Percentiles rank a stretch among this genome's conserved stretches.
Evolutionary conservation across 1,284 basidiomycete genomes (phyloP).

Genomic region (Phenoliferia sp.): DNA sequence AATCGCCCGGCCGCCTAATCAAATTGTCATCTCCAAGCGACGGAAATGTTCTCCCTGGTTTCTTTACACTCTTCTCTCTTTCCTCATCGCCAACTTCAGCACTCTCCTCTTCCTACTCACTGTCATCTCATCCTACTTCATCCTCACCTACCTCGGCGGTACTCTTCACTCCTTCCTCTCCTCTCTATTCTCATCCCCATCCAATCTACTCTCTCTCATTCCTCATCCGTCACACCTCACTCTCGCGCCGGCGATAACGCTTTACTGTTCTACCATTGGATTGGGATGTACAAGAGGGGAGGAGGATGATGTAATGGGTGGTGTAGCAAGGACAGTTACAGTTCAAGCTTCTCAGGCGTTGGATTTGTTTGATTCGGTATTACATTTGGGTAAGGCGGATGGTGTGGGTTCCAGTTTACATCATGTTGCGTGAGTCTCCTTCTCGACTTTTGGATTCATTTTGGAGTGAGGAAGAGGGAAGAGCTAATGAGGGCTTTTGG

Average conservation of each 20-base stretch:
- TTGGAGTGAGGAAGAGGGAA: background rate
- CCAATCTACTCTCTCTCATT: background rate
- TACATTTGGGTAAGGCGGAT: constrained; percentile 21
- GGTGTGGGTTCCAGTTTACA: constrained; percentile 24
- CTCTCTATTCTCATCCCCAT: background rate
- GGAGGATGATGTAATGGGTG: background rate
- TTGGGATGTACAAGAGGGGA: background rate
- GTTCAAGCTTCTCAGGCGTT: constrained; percentile 21
- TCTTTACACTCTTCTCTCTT: background rate
- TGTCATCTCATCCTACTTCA: background rate
- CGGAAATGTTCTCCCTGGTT: background rate
- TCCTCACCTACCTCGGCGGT: background rate
- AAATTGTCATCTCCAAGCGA: background rate
- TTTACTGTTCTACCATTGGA: background rate
- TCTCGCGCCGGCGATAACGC: background rate
- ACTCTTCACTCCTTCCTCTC: background rate
- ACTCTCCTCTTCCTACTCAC: background rate
- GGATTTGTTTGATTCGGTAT: constrained; percentile 35
- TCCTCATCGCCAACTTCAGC: background rate
- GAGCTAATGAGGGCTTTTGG: background rate
- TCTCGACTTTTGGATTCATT: background rate
- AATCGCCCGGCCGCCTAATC: too few relatives aligned
- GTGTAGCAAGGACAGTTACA: background rate
- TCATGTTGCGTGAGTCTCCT: constrained; percentile 26
- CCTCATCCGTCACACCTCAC: background rate